phyloP scores from a whole-genome alignment of 371 early-diverging fungal species.

The Mucor racemosus region DNA sequence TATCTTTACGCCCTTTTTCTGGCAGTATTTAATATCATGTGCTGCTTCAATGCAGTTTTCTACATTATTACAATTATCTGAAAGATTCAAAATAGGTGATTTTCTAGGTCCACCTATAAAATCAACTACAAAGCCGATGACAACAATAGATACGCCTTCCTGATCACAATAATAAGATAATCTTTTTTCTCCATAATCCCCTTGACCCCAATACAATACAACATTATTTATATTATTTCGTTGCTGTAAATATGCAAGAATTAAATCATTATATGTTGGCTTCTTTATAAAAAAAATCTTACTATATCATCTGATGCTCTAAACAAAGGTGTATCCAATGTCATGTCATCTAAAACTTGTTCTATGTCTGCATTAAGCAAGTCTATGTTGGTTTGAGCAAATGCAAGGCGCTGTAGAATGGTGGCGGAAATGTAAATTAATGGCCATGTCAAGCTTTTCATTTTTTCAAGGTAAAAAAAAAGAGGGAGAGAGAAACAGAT shows the following conservation, averaged over 20 bases:
- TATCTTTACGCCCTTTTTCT: constrained; percentile 60
- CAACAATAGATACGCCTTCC: constrained; percentile 55
- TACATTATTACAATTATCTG: constrained; percentile 57
- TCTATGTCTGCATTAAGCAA: neutral
- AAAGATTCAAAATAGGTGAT: constrained; percentile 51
- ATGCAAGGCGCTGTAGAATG: neutral
- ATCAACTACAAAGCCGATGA: constrained; percentile 58
- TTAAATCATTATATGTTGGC: neutral
- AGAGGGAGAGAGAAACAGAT: no score
- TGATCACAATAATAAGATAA: constrained; percentile 63
- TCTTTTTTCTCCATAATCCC: constrained; percentile 40
- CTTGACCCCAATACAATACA: constrained; percentile 44
- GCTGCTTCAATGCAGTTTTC: constrained; percentile 54
- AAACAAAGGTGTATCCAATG: neutral
- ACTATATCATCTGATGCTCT: constrained; percentile 1
- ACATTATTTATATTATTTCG: constrained; percentile 18
- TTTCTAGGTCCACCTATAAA: constrained; percentile 43
- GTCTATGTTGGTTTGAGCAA: neutral
- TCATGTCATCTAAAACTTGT: neutral
- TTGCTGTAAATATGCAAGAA: neutral
- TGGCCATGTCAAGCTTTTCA: neutral
- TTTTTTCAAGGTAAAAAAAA: neutral
- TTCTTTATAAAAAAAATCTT: neutral
- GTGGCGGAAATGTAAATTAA: neutral
- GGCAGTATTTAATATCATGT: constrained; percentile 64